Base-by-base conservation (phyloP, 306 rosid species). In the Fragaria ananassa region DNA sequence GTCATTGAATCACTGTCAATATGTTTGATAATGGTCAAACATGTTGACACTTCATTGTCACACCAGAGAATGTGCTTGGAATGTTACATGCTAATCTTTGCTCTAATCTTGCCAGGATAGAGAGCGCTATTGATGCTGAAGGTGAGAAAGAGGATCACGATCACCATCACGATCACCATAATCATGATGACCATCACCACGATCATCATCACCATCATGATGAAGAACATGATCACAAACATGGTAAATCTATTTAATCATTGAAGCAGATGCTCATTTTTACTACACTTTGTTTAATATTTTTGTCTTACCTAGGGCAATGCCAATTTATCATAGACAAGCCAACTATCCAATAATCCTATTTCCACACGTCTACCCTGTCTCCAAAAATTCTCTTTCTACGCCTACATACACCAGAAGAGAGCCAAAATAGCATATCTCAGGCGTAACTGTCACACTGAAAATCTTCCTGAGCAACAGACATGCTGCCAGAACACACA, bases 91-190 rank as follows among this genome's bases (percentile, higher is more conserved):
- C 81, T 85, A 47, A 78, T 72, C 57, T 71, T 75, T 63, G 14
- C 46, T 76, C 10, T 68, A 37, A 74, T 74, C 51, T 80, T 82
- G 53, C 70, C 82, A 92, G 99, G 93, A 92, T 95, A 80, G 97
- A 92, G 88, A 91, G 89, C 45, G 92, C 89, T 41, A 83, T 95
- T 41, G 86, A 76, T 72, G 85, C 66, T 54, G 93, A 92, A 81
- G 83, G 45, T 74, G 85, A 86, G 54, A 86, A 83, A 81, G 93
- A 95, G 72, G 92, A 87, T 49, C 93, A 90, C 37, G 82, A 89
- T 42, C 81, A 81, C 9, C 83, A 87, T 49, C 93, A 90, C 37
- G 82, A 89, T 42, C 81, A 81, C 9, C 83, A 81, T 18, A 64
- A 76, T 8, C 82, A 82, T 2, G 73, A 80, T 11, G 79, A 83